Evolutionary conservation across 2,329 filamentous ascomycete genomes (phyloP), one percentile per base, ranked within the genome.

Genomic region (Knoxdaviesia proteae): DNA sequence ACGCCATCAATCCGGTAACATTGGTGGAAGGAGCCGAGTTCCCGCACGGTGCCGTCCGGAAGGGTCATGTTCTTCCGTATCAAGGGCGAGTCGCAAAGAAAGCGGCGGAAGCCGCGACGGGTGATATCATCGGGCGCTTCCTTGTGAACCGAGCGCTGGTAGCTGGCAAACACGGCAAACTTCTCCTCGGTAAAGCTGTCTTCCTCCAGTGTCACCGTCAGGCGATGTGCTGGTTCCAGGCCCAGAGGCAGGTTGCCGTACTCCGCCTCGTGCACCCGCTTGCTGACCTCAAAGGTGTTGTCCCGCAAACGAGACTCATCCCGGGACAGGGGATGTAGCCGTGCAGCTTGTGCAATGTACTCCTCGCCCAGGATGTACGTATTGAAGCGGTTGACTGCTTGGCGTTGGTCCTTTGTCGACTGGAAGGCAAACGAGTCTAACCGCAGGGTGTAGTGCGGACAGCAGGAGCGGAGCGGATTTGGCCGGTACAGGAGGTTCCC

Each of bases 371-470:
- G 61, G 35, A 88, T 65, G 57, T 71, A 71, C 47, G 65, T 73
- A 54, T 83, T 82, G 67, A 87, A 88, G 38, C 78, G 71, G 56
- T 88, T 84, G 49, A 84, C 58, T 1, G 78, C 68, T 54, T 86
- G 79, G 35, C 83, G 68, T 52, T 90, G 84, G 51, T 84, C 77
- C 55, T 72, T 75, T 32, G 72, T 69, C 5, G 81, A 65, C 49
- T 71, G 75, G 58, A 81, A 82, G 36, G 66, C 61, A 39, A 63
- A 57, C 30, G 74, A 73, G 51, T 84, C 79, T 20, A 87, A 64
- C 39, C 81, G 74, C 43, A 90, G 77, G 1, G 81, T 86, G 56
- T 88, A 96, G 54, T 94, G 86, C 38, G 87, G 86, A 57, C 90
- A 98, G 54, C 90, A 98, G 47, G 84, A 82, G 44, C 76, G 68